A percentile compares a stretch with the other conserved stretches of the same genome.
phyloP scores from a whole-genome alignment of 2,329 filamentous ascomycete genomes.

The Shiraia sp. region DNA sequence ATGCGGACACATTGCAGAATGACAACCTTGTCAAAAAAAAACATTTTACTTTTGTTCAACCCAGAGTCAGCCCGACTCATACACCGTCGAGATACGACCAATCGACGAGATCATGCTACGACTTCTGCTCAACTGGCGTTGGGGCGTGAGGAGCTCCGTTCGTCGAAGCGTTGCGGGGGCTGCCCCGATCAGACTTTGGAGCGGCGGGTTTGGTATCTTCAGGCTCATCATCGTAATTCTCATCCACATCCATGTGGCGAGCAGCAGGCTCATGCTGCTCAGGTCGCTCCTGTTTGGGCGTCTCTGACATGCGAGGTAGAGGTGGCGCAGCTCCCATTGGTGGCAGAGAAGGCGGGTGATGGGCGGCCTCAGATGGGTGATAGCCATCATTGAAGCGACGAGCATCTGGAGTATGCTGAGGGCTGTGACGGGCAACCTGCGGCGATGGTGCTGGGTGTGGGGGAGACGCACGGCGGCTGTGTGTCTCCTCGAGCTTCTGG shows the following conservation, averaged over 20 bases:
- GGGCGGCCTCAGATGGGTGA: conserved; percentile 89
- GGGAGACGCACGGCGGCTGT: conserved; percentile 67
- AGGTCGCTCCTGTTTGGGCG: conserved; percentile 46
- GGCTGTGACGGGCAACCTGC: conserved; percentile 75
- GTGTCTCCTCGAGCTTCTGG: conserved; percentile 81
- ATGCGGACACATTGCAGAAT: not conserved
- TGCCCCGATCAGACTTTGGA: conserved; percentile 50
- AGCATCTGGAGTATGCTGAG: conserved; percentile 60
- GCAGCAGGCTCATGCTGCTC: conserved; percentile 77
- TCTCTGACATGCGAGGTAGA: conserved; percentile 57
- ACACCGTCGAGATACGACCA: conserved; percentile 1
- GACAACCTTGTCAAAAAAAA: not conserved
- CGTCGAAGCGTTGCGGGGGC: conserved; percentile 43
- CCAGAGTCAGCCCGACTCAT: not conserved
- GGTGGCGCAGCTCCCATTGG: conserved; percentile 51
- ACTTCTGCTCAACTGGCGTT: conserved; percentile 43
- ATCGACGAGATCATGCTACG: conserved; percentile 17
- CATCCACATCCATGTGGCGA: conserved; percentile 94
- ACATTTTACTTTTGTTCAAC: not conserved
- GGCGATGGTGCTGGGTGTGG: conserved; percentile 53
- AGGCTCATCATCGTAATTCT: conserved; percentile 93
- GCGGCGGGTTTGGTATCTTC: conserved; percentile 71
- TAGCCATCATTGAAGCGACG: conserved; percentile 78
- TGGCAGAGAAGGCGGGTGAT: conserved; percentile 71
- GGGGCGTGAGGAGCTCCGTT: conserved; percentile 41